Evolutionary conservation across 768 basidiomycete genomes (phyloP), one percentile per base, ranked within the genome.

Genomic region (Termitomyces heimii): DNA sequence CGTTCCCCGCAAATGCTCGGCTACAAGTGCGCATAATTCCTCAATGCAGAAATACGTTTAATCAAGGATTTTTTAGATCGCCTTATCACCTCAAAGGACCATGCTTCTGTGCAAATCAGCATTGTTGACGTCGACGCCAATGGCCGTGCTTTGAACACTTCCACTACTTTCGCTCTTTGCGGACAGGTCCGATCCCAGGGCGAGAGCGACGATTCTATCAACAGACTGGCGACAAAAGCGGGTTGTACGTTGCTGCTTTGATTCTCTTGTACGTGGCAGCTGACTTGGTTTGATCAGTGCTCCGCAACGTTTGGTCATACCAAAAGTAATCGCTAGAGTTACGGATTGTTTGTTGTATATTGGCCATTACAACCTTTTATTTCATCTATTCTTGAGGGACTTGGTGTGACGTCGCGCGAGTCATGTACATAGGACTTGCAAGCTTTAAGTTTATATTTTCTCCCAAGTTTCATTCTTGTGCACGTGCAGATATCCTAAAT

Each of bases 1-100:
- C 81, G 95, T 98, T 71, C 97, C 97, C 76, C 92, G 97, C 83
- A 98, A 98, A 77, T 98, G 97, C 75, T 85, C 94, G 71, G 94
- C 95, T 54, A 96, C 94, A 67, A 95, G 94, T 97, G 70, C 71
- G 92, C 84, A 58, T 58, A 59, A 10, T 35, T 54, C 22, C 9
- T 53, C 24, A 28, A 32, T 13, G n/a, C 28, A 22, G 42, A 37
- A 53, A 39, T 48, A 47, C 16, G 46, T 55, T 40, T 55, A 37
- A 61, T 37, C 14, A 56, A 48, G 24, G 16, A 43, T 39, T 50
- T 57, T n/a, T 63, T 58, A 97, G 94, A 95, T 85, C 94, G 96
- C 65, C 81, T 99, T 69, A 98, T 99, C 78, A 98, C 90, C 63
- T 92, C 96, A 66, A 98, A 98, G 80, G 97, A 99, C 77, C 93